Evolutionary conservation across 306 rosid genomes (phyloP).

Genomic region (Urtica urens): DNA sequence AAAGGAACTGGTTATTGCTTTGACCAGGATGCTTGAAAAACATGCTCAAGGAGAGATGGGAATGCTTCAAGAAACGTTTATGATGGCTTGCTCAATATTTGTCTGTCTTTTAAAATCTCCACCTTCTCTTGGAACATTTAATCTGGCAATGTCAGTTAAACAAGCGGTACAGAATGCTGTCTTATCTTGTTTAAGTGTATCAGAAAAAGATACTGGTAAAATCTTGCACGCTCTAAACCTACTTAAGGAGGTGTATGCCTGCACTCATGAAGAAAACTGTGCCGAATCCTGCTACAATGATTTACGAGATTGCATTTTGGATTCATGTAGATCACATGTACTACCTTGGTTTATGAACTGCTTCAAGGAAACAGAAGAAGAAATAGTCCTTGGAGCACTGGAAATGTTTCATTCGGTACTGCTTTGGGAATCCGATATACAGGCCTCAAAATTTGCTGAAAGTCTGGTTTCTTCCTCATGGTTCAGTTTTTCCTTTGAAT

Average conservation of each 20-base stretch:
- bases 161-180: constrained; percentile 51
- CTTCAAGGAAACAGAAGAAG: constrained; percentile 62
- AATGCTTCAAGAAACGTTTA: constrained; percentile 66
- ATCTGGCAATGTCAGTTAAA: constrained; percentile 36
- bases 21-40: constrained; percentile 53
- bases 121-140: constrained; percentile 36
- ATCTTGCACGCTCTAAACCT: constrained; percentile 60
- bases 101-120: constrained; percentile 58
- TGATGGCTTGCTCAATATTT: constrained; percentile 47
- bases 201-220: constrained; percentile 39
- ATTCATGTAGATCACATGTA: constrained; percentile 43
- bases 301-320: constrained; percentile 33
- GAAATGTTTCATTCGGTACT: constrained; percentile 65
- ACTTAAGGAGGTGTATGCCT: constrained; percentile 64
- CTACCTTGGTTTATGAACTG: constrained; percentile 65
- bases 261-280: constrained; percentile 40
- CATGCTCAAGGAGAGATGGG: constrained; percentile 64
- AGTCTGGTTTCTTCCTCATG: constrained; percentile 51
- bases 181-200: constrained; percentile 46
- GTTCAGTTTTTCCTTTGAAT: constrained; percentile 82
- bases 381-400: constrained; percentile 55
- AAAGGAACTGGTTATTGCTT: constrained; percentile 46
- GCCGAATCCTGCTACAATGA: constrained; percentile 26
- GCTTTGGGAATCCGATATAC: constrained; percentile 38
- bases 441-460: constrained; percentile 37